A percentile compares a stretch with the other conserved stretches of the same genome.
These are phyloP conservation scores for Lipomyces lipofer DNA, from an alignment of 805 yeast genomes.

Conservation along the genomic window DNA sequence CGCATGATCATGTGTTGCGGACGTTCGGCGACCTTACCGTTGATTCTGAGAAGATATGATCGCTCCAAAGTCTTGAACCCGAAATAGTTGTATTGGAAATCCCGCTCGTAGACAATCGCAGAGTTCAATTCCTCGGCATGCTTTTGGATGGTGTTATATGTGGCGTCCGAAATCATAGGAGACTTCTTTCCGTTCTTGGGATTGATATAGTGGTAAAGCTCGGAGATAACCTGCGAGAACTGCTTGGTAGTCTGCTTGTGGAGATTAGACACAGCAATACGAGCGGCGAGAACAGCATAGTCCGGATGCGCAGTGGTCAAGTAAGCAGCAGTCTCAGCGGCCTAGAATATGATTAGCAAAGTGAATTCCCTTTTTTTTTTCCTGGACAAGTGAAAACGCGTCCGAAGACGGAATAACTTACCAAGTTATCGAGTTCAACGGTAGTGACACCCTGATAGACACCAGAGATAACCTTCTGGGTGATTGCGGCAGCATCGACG, in stretches of 20 bases:
- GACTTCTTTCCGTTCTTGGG: constrained; percentile 70
- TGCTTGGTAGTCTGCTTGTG: constrained; percentile 91
- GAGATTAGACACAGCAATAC: constrained; percentile 90
- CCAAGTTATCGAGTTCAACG: constrained; percentile 61
- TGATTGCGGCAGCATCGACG: constrained; percentile 92
- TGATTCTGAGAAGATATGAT: constrained; percentile 70
- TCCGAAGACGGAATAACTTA: constrained; percentile 16
- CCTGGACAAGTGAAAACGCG: neutral
- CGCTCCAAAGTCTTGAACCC: constrained; percentile 92
- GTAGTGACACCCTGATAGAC: constrained; percentile 98
- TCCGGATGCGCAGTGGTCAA: constrained; percentile 99
- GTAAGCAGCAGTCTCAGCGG: constrained; percentile 97
- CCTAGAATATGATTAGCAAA: constrained; percentile 37
- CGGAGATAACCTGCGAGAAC: constrained; percentile 73
- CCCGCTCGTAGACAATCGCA: constrained; percentile 75
- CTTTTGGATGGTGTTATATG: constrained; percentile 61
- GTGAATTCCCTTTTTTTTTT: too few species aligned
- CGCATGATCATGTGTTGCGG: constrained; percentile 91
- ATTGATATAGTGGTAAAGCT: constrained; percentile 73
- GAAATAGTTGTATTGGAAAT: constrained; percentile 75
- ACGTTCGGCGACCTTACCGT: constrained; percentile 75
- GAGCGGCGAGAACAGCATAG: constrained; percentile 81
- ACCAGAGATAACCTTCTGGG: constrained; percentile 93
- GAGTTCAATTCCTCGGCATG: constrained; percentile 68
- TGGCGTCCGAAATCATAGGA: constrained; percentile 71